Percentiles rank a stretch among this genome's conserved stretches.
Evolutionary conservation across 2,329 filamentous ascomycete genomes (phyloP).

Genomic region (Ceratocystiopsis brevicomis): DNA sequence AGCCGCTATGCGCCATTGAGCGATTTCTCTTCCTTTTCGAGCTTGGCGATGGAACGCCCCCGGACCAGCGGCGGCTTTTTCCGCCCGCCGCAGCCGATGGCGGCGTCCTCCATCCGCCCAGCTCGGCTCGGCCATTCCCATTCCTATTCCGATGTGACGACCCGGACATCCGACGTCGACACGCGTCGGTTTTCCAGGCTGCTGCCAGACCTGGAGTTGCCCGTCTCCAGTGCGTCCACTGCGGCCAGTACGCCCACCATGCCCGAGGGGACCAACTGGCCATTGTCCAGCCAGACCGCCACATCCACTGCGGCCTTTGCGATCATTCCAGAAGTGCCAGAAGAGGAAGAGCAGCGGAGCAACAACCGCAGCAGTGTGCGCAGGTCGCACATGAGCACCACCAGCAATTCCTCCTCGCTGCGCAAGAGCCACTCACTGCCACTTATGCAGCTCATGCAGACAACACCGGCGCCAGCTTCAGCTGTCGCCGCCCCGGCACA

Average conservation of each 20-base stretch:
- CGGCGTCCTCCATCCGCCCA: not conserved
- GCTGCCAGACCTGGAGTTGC: slow-evolving; percentile 9
- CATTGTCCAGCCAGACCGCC: slow-evolving; percentile 18
- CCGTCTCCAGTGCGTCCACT: not conserved
- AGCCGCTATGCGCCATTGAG: too few species aligned
- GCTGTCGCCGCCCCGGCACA: slow-evolving; percentile 6
- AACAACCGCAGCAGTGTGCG: slow-evolving; percentile 11
- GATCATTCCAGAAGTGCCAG: slow-evolving; percentile 38
- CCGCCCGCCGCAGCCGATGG: slow-evolving; percentile 14
- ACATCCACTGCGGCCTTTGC: slow-evolving; percentile 16
- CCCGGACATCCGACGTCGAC: too few species aligned
- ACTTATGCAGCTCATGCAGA: slow-evolving; percentile 22
- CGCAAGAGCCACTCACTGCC: slow-evolving; percentile 37
- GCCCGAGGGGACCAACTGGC: slow-evolving; percentile 24
- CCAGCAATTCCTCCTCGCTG: slow-evolving; percentile 31
- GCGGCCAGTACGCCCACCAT: slow-evolving; percentile 3
- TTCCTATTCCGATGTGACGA: slow-evolving; percentile 8
- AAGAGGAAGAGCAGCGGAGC: slow-evolving; percentile 37
- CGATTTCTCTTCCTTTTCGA: too few species aligned
- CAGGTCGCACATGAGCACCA: slow-evolving; percentile 24
- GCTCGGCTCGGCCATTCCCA: slow-evolving; percentile 9
- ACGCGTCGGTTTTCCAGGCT: too few species aligned
- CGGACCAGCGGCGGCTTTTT: slow-evolving; percentile 24
- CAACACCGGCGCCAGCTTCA: not conserved
- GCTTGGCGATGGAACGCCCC: slow-evolving; percentile 19